Evolutionary conservation across 2,329 filamentous ascomycete species (phyloP).

Genomic region (Shiraia bambusicola): DNA sequence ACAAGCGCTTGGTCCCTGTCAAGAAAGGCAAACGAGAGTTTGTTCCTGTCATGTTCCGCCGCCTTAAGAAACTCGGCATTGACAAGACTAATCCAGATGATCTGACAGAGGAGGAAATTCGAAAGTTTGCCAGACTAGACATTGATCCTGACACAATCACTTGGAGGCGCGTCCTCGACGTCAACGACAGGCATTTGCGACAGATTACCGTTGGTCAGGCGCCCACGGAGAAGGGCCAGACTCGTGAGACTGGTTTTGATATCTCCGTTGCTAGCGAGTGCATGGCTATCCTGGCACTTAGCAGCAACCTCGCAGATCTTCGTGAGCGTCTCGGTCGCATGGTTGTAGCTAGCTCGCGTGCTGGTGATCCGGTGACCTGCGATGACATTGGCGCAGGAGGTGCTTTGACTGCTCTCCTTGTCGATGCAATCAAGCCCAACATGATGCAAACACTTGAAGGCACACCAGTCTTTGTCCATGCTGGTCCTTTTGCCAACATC

Average conservation of each 20-base stretch:
- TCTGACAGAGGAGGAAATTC: slow-evolving; percentile 85
- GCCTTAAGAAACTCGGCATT: slow-evolving; percentile 93
- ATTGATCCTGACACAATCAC: slow-evolving; percentile 97
- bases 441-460: slow-evolving; percentile 98
- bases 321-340: slow-evolving; percentile 90
- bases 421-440: slow-evolving; percentile 98
- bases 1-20: slow-evolving; percentile 79
- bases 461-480: slow-evolving; percentile 95
- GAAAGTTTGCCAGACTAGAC: slow-evolving; percentile 85
- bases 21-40: slow-evolving; percentile 92
- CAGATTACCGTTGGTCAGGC: slow-evolving; percentile 87
- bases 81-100: slow-evolving; percentile 91
- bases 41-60: slow-evolving; percentile 85
- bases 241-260: slow-evolving; percentile 89
- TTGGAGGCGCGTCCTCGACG: slow-evolving; percentile 92
- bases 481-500: slow-evolving; percentile 97
- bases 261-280: slow-evolving; percentile 97
- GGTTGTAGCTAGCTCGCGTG: slow-evolving; percentile 86
- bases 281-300: slow-evolving; percentile 96
- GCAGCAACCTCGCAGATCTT: slow-evolving; percentile 84
- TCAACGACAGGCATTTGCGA: slow-evolving; percentile 92
- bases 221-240: slow-evolving; percentile 85
- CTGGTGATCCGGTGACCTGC: slow-evolving; percentile 88
- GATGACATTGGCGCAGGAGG: slow-evolving; percentile 93
- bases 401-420: slow-evolving; percentile 91